phyloP scores from a whole-genome alignment of 257 asterid species.

The Ballota nigra region DNA sequence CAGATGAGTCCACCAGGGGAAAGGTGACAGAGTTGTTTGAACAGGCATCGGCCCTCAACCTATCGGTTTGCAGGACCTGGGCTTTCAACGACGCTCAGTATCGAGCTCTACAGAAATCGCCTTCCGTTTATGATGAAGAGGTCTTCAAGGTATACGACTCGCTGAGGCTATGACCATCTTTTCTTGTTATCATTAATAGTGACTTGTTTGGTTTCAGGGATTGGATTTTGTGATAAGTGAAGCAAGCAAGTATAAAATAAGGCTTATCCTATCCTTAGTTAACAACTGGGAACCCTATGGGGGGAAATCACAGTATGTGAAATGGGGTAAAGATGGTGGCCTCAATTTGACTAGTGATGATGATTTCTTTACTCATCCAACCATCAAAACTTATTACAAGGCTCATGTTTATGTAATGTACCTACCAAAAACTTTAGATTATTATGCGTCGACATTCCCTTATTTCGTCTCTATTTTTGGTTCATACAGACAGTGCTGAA shows the following conservation, averaged over 20 bases:
- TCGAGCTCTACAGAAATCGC: slow-evolving; percentile 82
- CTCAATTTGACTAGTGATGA: slow-evolving; percentile 77
- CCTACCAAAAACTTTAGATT: neutral
- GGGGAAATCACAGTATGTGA: slow-evolving; percentile 89
- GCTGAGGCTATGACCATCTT: neutral
- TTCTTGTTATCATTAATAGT: neutral
- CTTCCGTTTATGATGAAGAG: slow-evolving; percentile 67
- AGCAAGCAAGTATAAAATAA: slow-evolving; percentile 69
- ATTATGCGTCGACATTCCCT: neutral
- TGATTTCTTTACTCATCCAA: slow-evolving; percentile 83
- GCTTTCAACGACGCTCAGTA: slow-evolving; percentile 95
- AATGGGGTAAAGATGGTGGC: slow-evolving; percentile 92
- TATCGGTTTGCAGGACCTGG: slow-evolving; percentile 93
- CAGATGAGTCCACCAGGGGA: slow-evolving; percentile 67
- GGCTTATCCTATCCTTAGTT: slow-evolving; percentile 75
- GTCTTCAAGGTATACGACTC: slow-evolving; percentile 56
- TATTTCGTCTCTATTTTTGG: neutral
- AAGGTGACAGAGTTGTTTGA: slow-evolving; percentile 74
- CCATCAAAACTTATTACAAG: slow-evolving; percentile 68
- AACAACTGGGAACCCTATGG: slow-evolving; percentile 97
- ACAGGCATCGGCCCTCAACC: slow-evolving; percentile 75
- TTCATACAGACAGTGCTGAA: slow-evolving; percentile 56
- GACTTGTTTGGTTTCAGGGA: slow-evolving; percentile 37
- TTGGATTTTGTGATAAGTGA: slow-evolving; percentile 89
- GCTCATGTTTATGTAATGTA: slow-evolving; percentile 63